These are phyloP conservation scores for Quercus gilva DNA, from an alignment of 306 rosid genomes.

Conservation along the genomic window DNA sequence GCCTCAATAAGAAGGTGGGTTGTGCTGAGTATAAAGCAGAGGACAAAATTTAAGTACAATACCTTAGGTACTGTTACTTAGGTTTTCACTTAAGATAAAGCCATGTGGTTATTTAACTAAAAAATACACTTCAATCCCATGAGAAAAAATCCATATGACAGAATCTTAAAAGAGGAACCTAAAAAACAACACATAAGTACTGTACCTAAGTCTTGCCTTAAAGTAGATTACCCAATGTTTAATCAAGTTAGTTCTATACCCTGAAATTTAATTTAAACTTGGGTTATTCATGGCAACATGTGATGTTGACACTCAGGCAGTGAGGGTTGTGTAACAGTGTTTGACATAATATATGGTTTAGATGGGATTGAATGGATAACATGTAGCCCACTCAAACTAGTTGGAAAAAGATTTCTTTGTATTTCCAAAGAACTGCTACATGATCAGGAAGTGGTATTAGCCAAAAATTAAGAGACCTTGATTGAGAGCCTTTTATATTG, in stretches of 20 bases:
- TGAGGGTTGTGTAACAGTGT: background rate
- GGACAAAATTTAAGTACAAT: too few relatives aligned
- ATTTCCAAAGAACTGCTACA: background rate
- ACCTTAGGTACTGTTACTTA: too few relatives aligned
- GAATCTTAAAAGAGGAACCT: accelerated
- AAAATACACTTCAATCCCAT: too few relatives aligned
- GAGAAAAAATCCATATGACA: too few relatives aligned
- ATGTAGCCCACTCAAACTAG: background rate
- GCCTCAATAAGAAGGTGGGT: background rate
- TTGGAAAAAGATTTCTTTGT: background rate
- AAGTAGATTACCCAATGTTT: background rate
- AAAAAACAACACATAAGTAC: too few relatives aligned
- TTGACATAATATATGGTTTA: background rate
- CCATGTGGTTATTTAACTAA: too few relatives aligned
- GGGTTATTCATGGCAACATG: background rate
- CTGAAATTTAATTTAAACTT: background rate
- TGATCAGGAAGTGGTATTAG: background rate
- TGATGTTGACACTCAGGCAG: background rate
- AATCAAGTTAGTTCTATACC: background rate
- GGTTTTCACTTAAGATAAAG: too few relatives aligned
- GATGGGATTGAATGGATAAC: background rate
- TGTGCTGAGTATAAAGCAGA: background rate
- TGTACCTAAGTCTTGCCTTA: background rate
- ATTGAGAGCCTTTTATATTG: background rate
- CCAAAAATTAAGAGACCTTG: background rate